Evolutionary conservation across 345 rosid genomes (phyloP), one percentile per base, ranked within the genome.

Genomic region (Reutealis trisperma): DNA sequence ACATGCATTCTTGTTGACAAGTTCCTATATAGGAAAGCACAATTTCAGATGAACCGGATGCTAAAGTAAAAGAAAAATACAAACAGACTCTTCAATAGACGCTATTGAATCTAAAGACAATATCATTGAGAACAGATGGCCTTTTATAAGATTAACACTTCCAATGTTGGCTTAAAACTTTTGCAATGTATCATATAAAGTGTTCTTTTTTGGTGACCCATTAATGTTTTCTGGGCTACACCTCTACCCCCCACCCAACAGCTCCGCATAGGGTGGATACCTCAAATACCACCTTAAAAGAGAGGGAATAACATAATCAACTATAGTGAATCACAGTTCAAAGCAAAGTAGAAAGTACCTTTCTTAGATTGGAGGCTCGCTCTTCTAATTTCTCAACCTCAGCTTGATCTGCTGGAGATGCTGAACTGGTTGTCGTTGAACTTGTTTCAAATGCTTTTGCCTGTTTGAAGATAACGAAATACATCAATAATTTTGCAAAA

Each of bases 311-410:
- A 6, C 41, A 21, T 11, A 30, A 61, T 55, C 18, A 15, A 66
- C 15, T 24, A 10, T 37, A 3, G 44, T 2, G 41, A 41, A 25
- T 75, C 32, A 41, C 8, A 67, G 41, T 47, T 51, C 37, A 61
- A 3, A 1, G 27, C 41, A 37, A 37, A 37, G 41, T 37, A 37
- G 10, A 16, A n/a, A 72, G 5, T 82, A 92, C 98, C 98, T 90
- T 91, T 79, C 89, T 88, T n/a, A 92, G 85, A 84, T 75, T 78
- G n/a, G 84, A 85, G 64, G 95, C 92, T 78, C 72, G 88, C 74
- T 89, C 97, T 84, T 94, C 97, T 75, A 96, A 79, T 79, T 84
- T 86, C 76, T 87, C 87, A 5, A 92, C 82, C 73, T 92, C 97
- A 1, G 84, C 90, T 80, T 89, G 86, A 81, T 88, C 89, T 8